Evolutionary conservation across 352 stramenopile species (phyloP), one percentile per base, ranked within the genome.

Genomic region (Pythium graminicola): DNA sequence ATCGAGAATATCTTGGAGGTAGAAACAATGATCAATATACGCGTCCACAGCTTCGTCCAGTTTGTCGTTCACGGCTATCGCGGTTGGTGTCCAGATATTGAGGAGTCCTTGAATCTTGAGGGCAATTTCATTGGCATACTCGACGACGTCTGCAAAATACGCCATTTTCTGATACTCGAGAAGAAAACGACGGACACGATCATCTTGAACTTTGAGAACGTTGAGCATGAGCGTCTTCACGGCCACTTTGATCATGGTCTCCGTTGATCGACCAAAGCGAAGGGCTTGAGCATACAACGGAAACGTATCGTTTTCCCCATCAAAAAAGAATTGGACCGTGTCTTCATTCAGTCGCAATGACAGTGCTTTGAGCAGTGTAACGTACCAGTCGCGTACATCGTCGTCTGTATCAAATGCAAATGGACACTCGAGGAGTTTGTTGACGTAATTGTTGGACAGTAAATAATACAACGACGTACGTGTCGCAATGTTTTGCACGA

Each of bases 361-460:
- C 27, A 95, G 62, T 8, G 85, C 80, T 65, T 95, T 95, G 43
- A 95, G 72, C 49, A 95, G 69, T 38, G 85, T 94, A 1, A 92
- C 83, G 65, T 85, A 95, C 81, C 82, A 92, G 66, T 93, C 85
- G 26, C 83, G 75, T 44, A 95, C 81, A 60, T 95, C 85, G 67
- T 95, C 85, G 50, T 88, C 66, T 10, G 39, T 26, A 13, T 86
- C 71, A 22, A 81, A 64, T 16, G 70, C 70, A 60, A 89, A 88
- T 5, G 76, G 78, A 45, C 75, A 90, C 61, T 86, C 76, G 27
- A 92, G 95, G 50, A 98, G 72, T 41, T 93, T 75, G 70, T 98
- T 98, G 46, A 98, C 74, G 53, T 93, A 85, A 64, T 98, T 97
- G 70, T 98, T 97, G 24, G 86, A 97, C 27, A 98, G 63, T 24